A percentile compares a stretch with the other conserved stretches of the same genome.
Evolutionary conservation across 2,329 filamentous ascomycete genomes (phyloP).

Genomic region (Periconia sp.): DNA sequence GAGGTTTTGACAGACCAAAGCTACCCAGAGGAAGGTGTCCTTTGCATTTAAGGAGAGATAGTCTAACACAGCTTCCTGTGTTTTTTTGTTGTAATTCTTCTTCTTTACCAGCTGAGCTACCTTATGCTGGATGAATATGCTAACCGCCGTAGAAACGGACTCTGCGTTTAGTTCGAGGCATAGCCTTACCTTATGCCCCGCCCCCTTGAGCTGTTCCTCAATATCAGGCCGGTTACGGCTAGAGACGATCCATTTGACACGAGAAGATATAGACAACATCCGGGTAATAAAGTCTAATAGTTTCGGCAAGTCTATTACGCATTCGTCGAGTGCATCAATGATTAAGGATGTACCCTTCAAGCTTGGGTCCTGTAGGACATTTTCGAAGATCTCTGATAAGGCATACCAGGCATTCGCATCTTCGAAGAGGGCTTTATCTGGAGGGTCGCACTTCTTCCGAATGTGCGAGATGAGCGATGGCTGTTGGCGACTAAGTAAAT

Average conservation of each 20-base stretch:
- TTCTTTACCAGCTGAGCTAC: slow-evolving; percentile 22
- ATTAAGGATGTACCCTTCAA: slow-evolving; percentile 4
- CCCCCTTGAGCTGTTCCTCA: slow-evolving; percentile 32
- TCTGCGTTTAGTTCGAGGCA: slow-evolving; percentile 43
- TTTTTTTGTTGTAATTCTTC: no score
- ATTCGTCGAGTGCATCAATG: slow-evolving; percentile 15
- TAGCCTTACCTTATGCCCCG: slow-evolving; percentile 26
- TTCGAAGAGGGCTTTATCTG: slow-evolving; percentile 51
- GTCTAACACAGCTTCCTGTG: no score
- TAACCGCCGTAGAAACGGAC: slow-evolving; percentile 43
- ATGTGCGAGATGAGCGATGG: slow-evolving; percentile 44
- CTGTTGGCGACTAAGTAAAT: slow-evolving; percentile 42
- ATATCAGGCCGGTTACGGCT: slow-evolving; percentile 52
- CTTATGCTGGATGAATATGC: slow-evolving; percentile 45
- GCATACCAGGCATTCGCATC: slow-evolving; percentile 14
- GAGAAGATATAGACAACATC: slow-evolving; percentile 30
- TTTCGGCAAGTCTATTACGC: slow-evolving; percentile 8
- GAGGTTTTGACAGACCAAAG: no score
- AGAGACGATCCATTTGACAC: slow-evolving; percentile 26
- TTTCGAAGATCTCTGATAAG: slow-evolving; percentile 46
- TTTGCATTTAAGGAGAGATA: no score
- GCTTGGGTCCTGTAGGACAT: slow-evolving; percentile 48
- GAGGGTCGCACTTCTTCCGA: slow-evolving; percentile 41
- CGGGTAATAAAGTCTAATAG: slow-evolving; percentile 10
- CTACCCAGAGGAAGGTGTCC: no score